phyloP scores from a whole-genome alignment of 1,284 basidiomycete genomes.

The Exobasidium cylindrosporum region DNA sequence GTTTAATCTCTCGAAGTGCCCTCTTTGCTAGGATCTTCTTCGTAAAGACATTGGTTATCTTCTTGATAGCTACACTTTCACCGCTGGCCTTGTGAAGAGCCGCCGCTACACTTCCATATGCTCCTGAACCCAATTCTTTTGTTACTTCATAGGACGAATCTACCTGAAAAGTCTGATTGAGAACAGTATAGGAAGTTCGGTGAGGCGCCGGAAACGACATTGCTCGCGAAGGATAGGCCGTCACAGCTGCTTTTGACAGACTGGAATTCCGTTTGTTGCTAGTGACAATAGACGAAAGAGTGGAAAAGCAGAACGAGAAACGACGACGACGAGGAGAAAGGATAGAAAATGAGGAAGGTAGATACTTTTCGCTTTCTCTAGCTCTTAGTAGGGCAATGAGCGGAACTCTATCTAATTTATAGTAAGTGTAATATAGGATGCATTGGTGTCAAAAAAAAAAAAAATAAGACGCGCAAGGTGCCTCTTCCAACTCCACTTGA shows the following conservation, averaged over 20 bases:
- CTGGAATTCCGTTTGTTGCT: neutral
- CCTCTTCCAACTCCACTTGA: no score
- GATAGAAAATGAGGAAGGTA: no score
- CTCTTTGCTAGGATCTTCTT: conserved; percentile 54
- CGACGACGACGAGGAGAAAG: neutral
- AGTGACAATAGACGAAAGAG: neutral
- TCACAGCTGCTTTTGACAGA: no score
- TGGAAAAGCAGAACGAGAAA: neutral
- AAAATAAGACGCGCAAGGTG: no score
- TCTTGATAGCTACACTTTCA: conserved; percentile 54
- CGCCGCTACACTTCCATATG: conserved; percentile 52
- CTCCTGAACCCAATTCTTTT: conserved; percentile 52
- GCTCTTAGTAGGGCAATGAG: no score
- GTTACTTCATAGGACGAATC: conserved; percentile 50
- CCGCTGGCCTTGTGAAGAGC: conserved; percentile 51
- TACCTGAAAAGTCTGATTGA: conserved; percentile 50
- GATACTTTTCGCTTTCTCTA: no score
- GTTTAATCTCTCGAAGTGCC: conserved; percentile 53
- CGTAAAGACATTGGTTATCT: conserved; percentile 52
- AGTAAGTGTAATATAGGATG: no score
- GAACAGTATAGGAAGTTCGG: conserved; percentile 45
- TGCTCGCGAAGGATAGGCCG: neutral
- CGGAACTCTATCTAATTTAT: no score
- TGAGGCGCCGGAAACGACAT: conserved; percentile 11
- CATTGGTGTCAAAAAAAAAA: no score